These are phyloP conservation scores for Lizonia empirigonia DNA, from an alignment of 2,329 filamentous ascomycete species.

Conservation along the genomic window DNA sequence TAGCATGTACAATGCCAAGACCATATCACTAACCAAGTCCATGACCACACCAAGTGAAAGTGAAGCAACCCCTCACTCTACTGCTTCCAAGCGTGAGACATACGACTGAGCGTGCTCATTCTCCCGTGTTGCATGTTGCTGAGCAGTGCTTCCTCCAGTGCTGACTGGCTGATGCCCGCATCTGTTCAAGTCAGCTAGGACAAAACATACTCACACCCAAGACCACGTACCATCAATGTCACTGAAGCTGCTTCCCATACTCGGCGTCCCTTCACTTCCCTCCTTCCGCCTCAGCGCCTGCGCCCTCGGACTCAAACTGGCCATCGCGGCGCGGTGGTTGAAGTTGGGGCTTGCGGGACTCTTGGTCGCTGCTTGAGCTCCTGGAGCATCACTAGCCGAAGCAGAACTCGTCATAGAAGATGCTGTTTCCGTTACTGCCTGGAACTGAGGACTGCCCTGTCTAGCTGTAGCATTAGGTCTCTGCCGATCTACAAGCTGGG, in stretches of 20 bases:
- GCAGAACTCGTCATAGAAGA: slow-evolving; percentile 62
- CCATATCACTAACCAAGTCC: too few relatives aligned
- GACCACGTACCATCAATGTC: slow-evolving; percentile 71
- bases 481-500: slow-evolving; percentile 6
- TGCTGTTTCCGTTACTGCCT: slow-evolving; percentile 30
- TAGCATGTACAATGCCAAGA: not conserved
- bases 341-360: slow-evolving; percentile 52
- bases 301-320: slow-evolving; percentile 58
- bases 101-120: slow-evolving; percentile 72
- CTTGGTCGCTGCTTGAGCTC: slow-evolving; percentile 23
- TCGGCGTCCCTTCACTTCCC: slow-evolving; percentile 45
- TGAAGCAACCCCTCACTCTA: not conserved
- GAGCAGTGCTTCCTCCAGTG: slow-evolving; percentile 76
- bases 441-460: slow-evolving; percentile 28
- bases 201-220: not conserved
- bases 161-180: slow-evolving; percentile 79
- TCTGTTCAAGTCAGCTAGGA: slow-evolving; percentile 55
- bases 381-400: slow-evolving; percentile 40
- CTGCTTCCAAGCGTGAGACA: slow-evolving; percentile 53
- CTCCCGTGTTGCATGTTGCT: slow-evolving; percentile 71
- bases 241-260: slow-evolving; percentile 77
- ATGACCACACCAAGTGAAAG: slow-evolving; percentile 4
- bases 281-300: slow-evolving; percentile 29
- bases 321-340: slow-evolving; percentile 63
- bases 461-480: slow-evolving; percentile 8